Conservation (phyloP, 1,139 yeast genomes). For the Saccharomyces hybrid region DNA sequence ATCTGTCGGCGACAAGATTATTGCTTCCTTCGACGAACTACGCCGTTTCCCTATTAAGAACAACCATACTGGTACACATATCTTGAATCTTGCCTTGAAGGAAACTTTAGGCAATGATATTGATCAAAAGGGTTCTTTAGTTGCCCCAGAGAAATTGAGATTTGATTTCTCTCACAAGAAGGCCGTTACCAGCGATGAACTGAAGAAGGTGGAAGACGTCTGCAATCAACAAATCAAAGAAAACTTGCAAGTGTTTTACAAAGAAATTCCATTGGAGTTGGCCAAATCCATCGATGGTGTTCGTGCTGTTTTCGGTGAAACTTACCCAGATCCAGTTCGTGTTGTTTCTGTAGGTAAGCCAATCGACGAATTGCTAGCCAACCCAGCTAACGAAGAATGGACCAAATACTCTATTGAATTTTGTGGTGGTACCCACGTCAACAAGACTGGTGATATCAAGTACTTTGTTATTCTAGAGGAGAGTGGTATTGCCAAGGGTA, state of each 20-base stretch:
- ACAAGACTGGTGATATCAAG: slow-evolving; percentile 86
- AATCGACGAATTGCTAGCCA: slow-evolving; percentile 65
- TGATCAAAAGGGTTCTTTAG: slow-evolving; percentile 95
- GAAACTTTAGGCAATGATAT: slow-evolving; percentile 80
- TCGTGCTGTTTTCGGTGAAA: slow-evolving; percentile 97
- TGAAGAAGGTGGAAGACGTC: slow-evolving; percentile 66
- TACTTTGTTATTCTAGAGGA: slow-evolving; percentile 87
- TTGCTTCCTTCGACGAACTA: slow-evolving; percentile 83
- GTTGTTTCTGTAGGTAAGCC: slow-evolving; percentile 94
- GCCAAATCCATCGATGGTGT: slow-evolving; percentile 77
- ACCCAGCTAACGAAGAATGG: slow-evolving; percentile 74
- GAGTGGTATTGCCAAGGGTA: slow-evolving; percentile 97
- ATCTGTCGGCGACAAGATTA: slow-evolving; percentile 57
- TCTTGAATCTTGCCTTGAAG: slow-evolving; percentile 80
- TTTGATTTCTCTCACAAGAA: slow-evolving; percentile 93
- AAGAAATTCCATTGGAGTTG: slow-evolving; percentile 65
- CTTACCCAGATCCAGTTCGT: slow-evolving; percentile 97
- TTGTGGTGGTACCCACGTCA: slow-evolving; percentile 98
- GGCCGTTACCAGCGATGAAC: slow-evolving; percentile 62
- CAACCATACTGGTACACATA: slow-evolving; percentile 97
- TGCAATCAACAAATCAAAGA: slow-evolving; percentile 64
- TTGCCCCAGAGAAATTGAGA: slow-evolving; percentile 89
- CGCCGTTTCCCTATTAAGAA: slow-evolving; percentile 96
- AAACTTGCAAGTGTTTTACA: slow-evolving; percentile 65
- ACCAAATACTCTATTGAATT: slow-evolving; percentile 73